A percentile compares a stretch with the other conserved stretches of the same genome.
phyloP scores from a whole-genome alignment of 106 monocot species.

The Ottelia alismoides region DNA sequence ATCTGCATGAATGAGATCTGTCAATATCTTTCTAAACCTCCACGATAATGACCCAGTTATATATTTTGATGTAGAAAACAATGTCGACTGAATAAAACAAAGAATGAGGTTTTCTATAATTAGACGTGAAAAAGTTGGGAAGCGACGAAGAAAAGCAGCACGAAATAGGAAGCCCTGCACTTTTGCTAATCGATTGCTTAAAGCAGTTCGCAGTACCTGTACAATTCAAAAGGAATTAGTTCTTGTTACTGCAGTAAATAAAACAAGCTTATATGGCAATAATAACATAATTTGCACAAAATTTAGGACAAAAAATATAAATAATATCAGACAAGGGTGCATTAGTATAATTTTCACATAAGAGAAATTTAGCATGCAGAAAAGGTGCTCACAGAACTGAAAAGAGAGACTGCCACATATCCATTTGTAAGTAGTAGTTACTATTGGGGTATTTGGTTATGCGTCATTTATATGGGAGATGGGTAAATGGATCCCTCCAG shows the following conservation, averaged over 20 bases:
- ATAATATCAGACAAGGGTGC: not conserved
- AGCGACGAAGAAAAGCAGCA: constrained; percentile 79
- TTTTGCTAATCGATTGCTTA: constrained; percentile 85
- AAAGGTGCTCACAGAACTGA: too few relatives aligned
- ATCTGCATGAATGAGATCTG: constrained; percentile 76
- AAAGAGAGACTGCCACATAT: too few relatives aligned
- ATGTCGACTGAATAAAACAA: constrained; percentile 83
- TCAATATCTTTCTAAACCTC: constrained; percentile 85
- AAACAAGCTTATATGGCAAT: not conserved
- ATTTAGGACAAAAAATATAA: not conserved
- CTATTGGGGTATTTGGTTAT: too few relatives aligned
- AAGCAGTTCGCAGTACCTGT: constrained; percentile 71
- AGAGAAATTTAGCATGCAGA: too few relatives aligned
- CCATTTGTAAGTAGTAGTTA: too few relatives aligned
- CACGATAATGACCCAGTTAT: constrained; percentile 72
- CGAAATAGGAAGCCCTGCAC: constrained; percentile 96
- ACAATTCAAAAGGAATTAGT: too few relatives aligned
- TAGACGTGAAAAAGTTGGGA: constrained; percentile 63
- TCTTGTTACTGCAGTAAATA: too few relatives aligned
- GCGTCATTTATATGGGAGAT: too few relatives aligned
- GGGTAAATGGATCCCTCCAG: too few relatives aligned
- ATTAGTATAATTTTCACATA: not conserved
- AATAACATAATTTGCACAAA: not conserved
- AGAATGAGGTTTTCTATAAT: constrained; percentile 81
- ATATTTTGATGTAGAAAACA: constrained; percentile 88